Evolutionary conservation across 2,329 filamentous ascomycete genomes (phyloP).

Genomic region (Dryadomyces sulphureus): DNA sequence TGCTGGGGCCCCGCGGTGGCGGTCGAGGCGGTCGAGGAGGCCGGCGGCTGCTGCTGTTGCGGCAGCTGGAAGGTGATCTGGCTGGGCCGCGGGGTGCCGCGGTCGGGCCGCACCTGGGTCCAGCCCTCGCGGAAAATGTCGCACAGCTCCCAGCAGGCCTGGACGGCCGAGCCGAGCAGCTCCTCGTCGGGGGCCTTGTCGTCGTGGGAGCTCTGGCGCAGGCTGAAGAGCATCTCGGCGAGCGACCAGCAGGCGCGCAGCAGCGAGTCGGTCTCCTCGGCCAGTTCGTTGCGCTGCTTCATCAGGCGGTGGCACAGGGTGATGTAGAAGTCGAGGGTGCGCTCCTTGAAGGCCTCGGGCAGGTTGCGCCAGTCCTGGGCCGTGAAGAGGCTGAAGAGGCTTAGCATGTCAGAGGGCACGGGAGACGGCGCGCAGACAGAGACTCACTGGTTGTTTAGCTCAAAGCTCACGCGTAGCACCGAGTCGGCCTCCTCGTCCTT

Average conservation of each 20-base stretch:
- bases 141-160: slow-evolving; percentile 89
- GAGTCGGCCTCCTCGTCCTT: slow-evolving; percentile 73
- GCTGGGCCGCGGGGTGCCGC: slow-evolving; percentile 69
- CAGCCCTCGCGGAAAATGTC: slow-evolving; percentile 87
- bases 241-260: slow-evolving; percentile 79
- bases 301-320: slow-evolving; percentile 90
- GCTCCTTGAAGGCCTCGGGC: slow-evolving; percentile 74
- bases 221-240: slow-evolving; percentile 83
- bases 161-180: slow-evolving; percentile 71
- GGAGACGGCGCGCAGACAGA: not conserved
- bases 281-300: slow-evolving; percentile 72
- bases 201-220: slow-evolving; percentile 69
- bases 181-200: slow-evolving; percentile 65
- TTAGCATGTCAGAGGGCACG: not conserved
- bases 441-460: slow-evolving; percentile 75
- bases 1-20: not conserved
- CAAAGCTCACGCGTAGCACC: slow-evolving; percentile 80
- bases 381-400: slow-evolving; percentile 57
- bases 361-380: slow-evolving; percentile 67
- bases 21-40: too few relatives aligned
- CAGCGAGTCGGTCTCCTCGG: slow-evolving; percentile 70
- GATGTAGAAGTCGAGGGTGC: slow-evolving; percentile 88
- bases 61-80: slow-evolving; percentile 57
- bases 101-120: slow-evolving; percentile 75
- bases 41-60: too few relatives aligned